Evolutionary conservation across 2,329 filamentous ascomycete genomes (phyloP), one percentile per base, ranked within the genome.

Genomic region (Bertia moriformis): DNA sequence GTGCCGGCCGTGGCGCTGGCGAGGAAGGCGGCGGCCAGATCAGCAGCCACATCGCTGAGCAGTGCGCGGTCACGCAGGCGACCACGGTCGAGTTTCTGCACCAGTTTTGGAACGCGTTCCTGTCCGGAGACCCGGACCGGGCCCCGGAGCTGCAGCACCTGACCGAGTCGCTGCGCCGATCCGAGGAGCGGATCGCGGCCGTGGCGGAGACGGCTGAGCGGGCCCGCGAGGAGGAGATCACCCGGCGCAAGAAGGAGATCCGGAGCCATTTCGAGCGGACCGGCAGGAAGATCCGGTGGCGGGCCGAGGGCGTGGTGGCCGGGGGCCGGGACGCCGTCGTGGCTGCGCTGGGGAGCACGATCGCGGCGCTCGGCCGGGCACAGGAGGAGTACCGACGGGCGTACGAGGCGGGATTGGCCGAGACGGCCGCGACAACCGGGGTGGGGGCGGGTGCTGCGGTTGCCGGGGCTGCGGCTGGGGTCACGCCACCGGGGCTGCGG

Each of bases 11-110:
- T n/a, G 53, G 57, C 32, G 54, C 57, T 42, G 72, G 63, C 49
- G 61, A 59, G 50, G 64, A 49, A 48, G 67, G 55, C n/a, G n/a
- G n/a, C n/a, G 39, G 69, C 59, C 46, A 82, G 67, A 75, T 78
- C 18, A 63, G 78, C 3, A 51, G 61, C 2, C 65, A 71, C 2
- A 62, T 82, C 15, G 63, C 72, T 3, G 66, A 77, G 33, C 72
- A 72, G 40, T 77, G 73, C 46, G 61, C 60, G 30, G 58, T 76
- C 10, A 27, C 22, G n/a, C 7, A 27, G 7, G 22, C 22, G 22
- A 10, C 22, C 7, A 27, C 22, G 22, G n/a, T 27, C 22, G 22
- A 27, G 22, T 27, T 27, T n/a, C 22, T 27, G 22, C 22, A n/a
- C 7, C 22, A 27, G 22, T 27, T 27, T 27, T 27, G 22, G 22